Conservation (phyloP, 2,329 filamentous ascomycete species). For the Penicillium sp. region DNA sequence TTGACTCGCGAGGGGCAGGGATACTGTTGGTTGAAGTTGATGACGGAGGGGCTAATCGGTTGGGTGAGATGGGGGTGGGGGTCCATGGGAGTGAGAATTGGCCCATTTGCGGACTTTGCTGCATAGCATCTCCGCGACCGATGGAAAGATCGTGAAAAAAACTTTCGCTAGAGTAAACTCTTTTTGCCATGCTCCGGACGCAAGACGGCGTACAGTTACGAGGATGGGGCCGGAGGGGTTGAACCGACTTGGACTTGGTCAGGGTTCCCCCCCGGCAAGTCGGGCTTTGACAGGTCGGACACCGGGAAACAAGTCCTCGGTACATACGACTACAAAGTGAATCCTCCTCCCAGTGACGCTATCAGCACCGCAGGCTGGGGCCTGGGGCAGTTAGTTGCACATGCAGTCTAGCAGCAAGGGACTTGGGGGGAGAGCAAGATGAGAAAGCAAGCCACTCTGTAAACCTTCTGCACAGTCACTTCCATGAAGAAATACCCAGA, state of each 20-base stretch:
- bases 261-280: not conserved
- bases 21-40: conserved; percentile 8
- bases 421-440: not conserved
- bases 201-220: too few species aligned
- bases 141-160: not conserved
- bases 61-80: not conserved
- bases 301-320: not conserved
- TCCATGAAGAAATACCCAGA: conserved; percentile 11
- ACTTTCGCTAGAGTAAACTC: not conserved
- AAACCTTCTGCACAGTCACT: not conserved
- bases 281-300: conserved; percentile 16
- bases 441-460: conserved; percentile 11
- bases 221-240: too few species aligned
- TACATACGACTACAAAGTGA: too few species aligned
- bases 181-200: not conserved
- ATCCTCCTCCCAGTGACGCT: not conserved
- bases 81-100: not conserved
- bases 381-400: conserved; percentile 6
- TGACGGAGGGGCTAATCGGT: not conserved
- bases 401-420: conserved; percentile 19
- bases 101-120: not conserved
- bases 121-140: not conserved
- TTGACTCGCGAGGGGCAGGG: conserved; percentile 10
- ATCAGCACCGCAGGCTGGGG: not conserved
- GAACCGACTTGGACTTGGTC: not conserved